Percentiles rank a stretch among this genome's conserved stretches.
Conservation (phyloP, 371 early-diverging fungal species). For the Actinomortierella wolfii region DNA sequence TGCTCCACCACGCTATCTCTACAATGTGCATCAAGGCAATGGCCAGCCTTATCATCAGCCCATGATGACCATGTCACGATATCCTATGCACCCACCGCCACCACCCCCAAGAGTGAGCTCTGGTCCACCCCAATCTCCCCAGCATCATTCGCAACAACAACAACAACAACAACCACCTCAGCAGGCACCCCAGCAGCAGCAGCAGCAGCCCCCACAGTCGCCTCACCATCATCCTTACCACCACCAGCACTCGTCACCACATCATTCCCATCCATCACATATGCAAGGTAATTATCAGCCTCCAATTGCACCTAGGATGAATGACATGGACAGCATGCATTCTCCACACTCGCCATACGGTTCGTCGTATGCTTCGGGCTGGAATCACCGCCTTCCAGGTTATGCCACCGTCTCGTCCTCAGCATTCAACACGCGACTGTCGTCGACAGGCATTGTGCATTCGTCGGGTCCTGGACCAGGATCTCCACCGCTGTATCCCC, state of each 20-base stretch:
- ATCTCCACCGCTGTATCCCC: constrained; percentile 31
- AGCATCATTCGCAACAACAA: constrained; percentile 3
- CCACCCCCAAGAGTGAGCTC: constrained; percentile 27
- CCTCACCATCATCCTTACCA: constrained; percentile 16
- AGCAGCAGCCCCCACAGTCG: constrained; percentile 14
- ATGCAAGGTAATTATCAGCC: constrained; percentile 1
- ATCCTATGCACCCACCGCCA: constrained; percentile 24
- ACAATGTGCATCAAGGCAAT: constrained; percentile 17
- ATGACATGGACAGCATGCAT: constrained; percentile 35
- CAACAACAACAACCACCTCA: constrained; percentile 12
- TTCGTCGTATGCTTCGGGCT: constrained; percentile 37
- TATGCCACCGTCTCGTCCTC: constrained; percentile 37
- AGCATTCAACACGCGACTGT: constrained; percentile 26
- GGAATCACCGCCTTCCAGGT: constrained; percentile 44
- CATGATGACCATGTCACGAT: constrained; percentile 42
- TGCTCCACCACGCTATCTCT: constrained; percentile 15
- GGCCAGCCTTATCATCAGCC: constrained; percentile 26
- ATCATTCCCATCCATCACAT: constrained; percentile 18
- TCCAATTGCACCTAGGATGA: constrained; percentile 12
- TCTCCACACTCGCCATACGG: neutral
- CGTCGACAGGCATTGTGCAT: constrained; percentile 39
- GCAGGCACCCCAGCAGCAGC: constrained; percentile 6
- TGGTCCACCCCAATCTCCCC: constrained; percentile 15
- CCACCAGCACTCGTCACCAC: constrained; percentile 10
- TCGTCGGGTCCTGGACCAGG: constrained; percentile 23